These are phyloP conservation scores for Cyberlindnera suaveolens DNA, from an alignment of 805 yeast genomes.

Conservation along the genomic window DNA sequence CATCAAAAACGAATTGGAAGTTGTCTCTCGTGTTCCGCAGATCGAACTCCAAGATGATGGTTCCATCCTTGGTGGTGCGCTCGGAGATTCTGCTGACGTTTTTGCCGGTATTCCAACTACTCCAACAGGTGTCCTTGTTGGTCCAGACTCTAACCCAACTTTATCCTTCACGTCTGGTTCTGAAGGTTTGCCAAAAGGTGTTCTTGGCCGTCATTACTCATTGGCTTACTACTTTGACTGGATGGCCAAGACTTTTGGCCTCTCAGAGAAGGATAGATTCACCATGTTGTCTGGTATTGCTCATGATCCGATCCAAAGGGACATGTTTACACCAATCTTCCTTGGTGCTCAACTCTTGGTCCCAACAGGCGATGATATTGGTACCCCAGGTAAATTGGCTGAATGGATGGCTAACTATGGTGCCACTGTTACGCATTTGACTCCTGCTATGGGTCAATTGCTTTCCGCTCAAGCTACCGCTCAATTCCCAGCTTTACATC, in stretches of 20 bases:
- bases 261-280: slow-evolving; percentile 76
- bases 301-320: slow-evolving; percentile 98
- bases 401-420: slow-evolving; percentile 92
- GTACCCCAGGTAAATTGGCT: slow-evolving; percentile 96
- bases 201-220: slow-evolving; percentile 94
- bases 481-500: slow-evolving; percentile 78
- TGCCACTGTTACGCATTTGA: slow-evolving; percentile 94
- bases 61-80: slow-evolving; percentile 51
- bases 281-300: slow-evolving; percentile 99
- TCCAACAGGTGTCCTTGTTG: slow-evolving; percentile 85
- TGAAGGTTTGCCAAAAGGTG: slow-evolving; percentile 99
- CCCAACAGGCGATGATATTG: slow-evolving; percentile 96
- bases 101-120: slow-evolving; percentile 42
- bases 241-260: slow-evolving; percentile 86
- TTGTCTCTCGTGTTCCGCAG: slow-evolving; percentile 68
- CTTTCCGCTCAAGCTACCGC: slow-evolving; percentile 92
- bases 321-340: slow-evolving; percentile 96
- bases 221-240: slow-evolving; percentile 97
- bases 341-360: slow-evolving; percentile 89
- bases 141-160: slow-evolving; percentile 97
- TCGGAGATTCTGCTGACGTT: slow-evolving; percentile 37
- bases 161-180: slow-evolving; percentile 95
- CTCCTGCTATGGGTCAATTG: slow-evolving; percentile 99
- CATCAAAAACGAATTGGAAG: slow-evolving; percentile 63
- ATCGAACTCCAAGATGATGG: slow-evolving; percentile 78